Evolutionary conservation across 345 rosid species (phyloP).

Genomic region (Carallia brachiata): DNA sequence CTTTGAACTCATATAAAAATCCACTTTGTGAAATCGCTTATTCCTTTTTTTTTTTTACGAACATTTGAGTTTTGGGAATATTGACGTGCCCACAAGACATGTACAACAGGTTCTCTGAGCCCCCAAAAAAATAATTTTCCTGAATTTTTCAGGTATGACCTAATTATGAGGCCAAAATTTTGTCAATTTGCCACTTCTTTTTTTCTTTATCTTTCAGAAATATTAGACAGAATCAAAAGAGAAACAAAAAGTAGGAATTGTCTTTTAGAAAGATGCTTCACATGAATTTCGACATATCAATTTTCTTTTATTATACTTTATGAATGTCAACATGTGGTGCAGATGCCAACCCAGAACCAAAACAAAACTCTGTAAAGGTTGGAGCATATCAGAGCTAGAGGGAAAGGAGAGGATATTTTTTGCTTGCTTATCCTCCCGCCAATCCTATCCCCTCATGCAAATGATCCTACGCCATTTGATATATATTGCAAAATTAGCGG

Average conservation of each 20-base stretch:
- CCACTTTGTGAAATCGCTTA: too few relatives aligned
- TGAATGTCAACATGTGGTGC: not conserved
- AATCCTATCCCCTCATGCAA: not conserved
- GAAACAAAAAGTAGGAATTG: not conserved
- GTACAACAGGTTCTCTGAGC: too few relatives aligned
- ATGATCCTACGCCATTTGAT: constrained; percentile 1
- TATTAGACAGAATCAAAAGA: too few relatives aligned
- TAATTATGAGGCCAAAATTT: too few relatives aligned
- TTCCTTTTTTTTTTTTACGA: too few relatives aligned
- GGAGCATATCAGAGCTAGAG: not conserved
- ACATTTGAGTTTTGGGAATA: too few relatives aligned
- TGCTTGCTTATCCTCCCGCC: constrained; percentile 14
- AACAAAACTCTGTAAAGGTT: not conserved
- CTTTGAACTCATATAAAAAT: too few relatives aligned
- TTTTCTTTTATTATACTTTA: too few relatives aligned
- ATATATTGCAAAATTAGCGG: not conserved
- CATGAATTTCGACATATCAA: not conserved
- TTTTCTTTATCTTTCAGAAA: not conserved
- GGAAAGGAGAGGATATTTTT: not conserved
- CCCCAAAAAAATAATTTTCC: too few relatives aligned
- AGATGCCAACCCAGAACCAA: not conserved
- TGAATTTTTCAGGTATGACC: too few relatives aligned
- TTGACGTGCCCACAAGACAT: too few relatives aligned
- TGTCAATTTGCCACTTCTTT: not conserved
- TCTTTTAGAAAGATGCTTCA: constrained; percentile 1